A percentile compares a stretch with the other conserved stretches of the same genome.
phyloP scores from a whole-genome alignment of 345 rosid species.

The Bruguiera gymnorhiza region DNA sequence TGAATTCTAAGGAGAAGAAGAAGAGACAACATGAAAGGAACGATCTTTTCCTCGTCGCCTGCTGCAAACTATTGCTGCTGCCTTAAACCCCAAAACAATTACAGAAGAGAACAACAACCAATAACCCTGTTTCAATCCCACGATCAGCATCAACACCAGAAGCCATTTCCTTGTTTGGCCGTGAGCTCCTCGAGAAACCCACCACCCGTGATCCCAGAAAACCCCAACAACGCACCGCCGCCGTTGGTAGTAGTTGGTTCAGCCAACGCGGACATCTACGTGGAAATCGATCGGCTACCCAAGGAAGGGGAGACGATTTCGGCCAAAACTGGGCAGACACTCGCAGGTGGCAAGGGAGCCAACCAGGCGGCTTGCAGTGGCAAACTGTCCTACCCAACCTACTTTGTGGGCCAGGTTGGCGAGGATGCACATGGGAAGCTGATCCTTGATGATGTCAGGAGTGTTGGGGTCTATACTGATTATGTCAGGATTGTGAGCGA shows the following conservation, averaged over 20 bases:
- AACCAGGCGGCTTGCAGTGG: conserved; percentile 94
- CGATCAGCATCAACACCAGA: background rate
- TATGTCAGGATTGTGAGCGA: conserved; percentile 40
- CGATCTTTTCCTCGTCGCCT: background rate
- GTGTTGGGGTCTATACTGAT: conserved; percentile 62
- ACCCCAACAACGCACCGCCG: conserved; percentile 20
- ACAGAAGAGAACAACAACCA: background rate
- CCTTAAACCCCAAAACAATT: conserved; percentile 6
- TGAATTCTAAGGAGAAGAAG: too few relatives aligned
- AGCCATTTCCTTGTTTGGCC: conserved; percentile 16
- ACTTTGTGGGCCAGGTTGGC: conserved; percentile 77
- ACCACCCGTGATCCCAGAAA: background rate
- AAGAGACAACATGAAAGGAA: conserved; percentile 14
- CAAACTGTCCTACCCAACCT: conserved; percentile 68
- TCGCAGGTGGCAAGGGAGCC: conserved; percentile 94
- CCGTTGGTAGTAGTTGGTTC: conserved; percentile 89
- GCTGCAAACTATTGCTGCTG: conserved; percentile 7
- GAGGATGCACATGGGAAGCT: conserved; percentile 79
- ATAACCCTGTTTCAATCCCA: conserved; percentile 9
- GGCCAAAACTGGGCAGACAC: conserved; percentile 66
- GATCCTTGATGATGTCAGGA: conserved; percentile 53
- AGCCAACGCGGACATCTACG: conserved; percentile 82
- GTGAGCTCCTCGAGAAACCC: conserved; percentile 14
- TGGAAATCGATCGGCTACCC: conserved; percentile 80
- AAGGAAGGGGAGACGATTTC: conserved; percentile 77